phyloP scores from a whole-genome alignment of 495 filamentous ascomycete genomes.

The Hyaloscypha hepaticicola region DNA sequence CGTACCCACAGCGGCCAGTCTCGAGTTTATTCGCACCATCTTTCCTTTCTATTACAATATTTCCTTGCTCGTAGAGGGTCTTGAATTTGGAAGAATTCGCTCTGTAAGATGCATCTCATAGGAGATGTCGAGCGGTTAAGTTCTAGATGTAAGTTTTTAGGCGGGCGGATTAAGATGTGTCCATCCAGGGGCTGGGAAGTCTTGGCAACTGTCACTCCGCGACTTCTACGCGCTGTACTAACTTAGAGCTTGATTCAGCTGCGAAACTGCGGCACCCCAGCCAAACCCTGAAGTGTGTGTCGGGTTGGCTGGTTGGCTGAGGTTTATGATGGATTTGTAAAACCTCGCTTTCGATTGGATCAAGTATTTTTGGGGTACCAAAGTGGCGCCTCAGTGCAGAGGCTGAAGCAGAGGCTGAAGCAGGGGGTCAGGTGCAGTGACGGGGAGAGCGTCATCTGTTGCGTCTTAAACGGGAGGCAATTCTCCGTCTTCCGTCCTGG shows the following conservation, averaged over 20 bases:
- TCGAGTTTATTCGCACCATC: slow-evolving; percentile 17
- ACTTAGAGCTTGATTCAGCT: too few species aligned
- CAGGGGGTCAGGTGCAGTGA: too few species aligned
- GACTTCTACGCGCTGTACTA: too few species aligned
- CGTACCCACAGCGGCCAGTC: slow-evolving; percentile 18
- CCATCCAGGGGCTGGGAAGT: too few species aligned
- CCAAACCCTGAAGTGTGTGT: neutral
- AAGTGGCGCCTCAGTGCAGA: neutral
- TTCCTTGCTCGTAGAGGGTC: neutral
- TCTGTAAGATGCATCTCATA: neutral
- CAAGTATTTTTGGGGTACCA: neutral
- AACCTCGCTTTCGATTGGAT: neutral
- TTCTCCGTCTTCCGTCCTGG: too few species aligned
- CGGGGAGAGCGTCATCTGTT: too few species aligned
- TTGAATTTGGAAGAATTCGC: neutral
- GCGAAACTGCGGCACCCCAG: too few species aligned
- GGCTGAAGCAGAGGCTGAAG: neutral
- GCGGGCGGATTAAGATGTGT: neutral
- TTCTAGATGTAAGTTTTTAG: neutral
- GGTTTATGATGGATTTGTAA: neutral
- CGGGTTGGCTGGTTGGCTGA: neutral
- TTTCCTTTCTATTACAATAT: neutral
- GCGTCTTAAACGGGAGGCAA: too few species aligned
- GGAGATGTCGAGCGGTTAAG: neutral
- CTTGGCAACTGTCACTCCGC: too few species aligned